Evolutionary conservation across 2,329 filamentous ascomycete species (phyloP).

Genomic region (Davidsoniella australis): DNA sequence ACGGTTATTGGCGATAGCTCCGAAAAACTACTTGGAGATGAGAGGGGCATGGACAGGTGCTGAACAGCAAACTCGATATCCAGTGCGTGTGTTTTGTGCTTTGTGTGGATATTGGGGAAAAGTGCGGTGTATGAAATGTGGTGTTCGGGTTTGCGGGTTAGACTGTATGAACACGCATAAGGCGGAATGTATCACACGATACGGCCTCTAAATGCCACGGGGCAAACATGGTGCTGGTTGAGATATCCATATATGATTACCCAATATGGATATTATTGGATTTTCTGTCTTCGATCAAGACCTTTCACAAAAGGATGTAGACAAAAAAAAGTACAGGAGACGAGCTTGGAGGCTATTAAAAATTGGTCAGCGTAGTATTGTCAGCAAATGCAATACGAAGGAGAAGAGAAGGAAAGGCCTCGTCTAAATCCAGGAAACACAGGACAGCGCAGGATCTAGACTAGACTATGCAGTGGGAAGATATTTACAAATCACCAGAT

Average conservation of each 20-base stretch:
- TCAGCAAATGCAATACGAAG: no score
- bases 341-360: no score
- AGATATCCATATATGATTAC: no score
- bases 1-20: conserved; percentile 43
- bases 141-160: conserved; percentile 59
- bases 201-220: conserved; percentile 26
- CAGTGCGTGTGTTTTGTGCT: conserved; percentile 52
- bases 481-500: not conserved
- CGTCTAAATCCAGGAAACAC: no score
- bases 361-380: no score
- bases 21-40: conserved; percentile 52
- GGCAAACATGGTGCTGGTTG: no score
- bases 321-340: no score
- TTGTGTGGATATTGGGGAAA: conserved; percentile 72
- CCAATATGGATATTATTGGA: no score
- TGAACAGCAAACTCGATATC: conserved; percentile 27
- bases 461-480: not conserved
- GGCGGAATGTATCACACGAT: conserved; percentile 52
- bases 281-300: no score
- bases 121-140: conserved; percentile 61
- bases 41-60: conserved; percentile 27
- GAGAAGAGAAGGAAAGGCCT: no score
- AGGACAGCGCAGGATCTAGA: not conserved
- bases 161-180: conserved; percentile 57
- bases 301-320: no score